These are phyloP conservation scores for Annulohypoxylon maeteangense DNA, from an alignment of 495 filamentous ascomycete species.

Conservation along the genomic window DNA sequence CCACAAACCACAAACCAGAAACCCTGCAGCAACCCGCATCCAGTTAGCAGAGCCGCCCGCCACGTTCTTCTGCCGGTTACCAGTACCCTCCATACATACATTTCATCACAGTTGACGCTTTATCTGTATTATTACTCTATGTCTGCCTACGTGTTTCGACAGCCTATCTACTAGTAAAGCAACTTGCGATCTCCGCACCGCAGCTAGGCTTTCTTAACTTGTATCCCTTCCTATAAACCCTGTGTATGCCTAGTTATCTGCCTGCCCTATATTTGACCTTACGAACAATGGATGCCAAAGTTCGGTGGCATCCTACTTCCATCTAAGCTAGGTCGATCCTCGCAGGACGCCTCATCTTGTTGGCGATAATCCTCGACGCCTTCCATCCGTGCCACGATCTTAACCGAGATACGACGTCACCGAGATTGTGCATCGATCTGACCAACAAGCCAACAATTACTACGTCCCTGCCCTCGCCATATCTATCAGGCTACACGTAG, in stretches of 20 bases:
- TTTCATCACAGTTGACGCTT: conserved; percentile 21
- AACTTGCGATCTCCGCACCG: conserved; percentile 9
- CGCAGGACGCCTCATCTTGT: conserved; percentile 20
- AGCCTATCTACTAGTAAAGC: conserved; percentile 2
- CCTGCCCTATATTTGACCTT: conserved; percentile 26
- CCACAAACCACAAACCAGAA: conserved; percentile 9
- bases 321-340: conserved; percentile 39
- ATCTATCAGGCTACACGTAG: conserved; percentile 17
- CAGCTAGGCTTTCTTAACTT: conserved; percentile 6
- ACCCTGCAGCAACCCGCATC: conserved; percentile 47
- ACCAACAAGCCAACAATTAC: conserved; percentile 10
- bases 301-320: conserved; percentile 47
- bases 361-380: conserved; percentile 18
- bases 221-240: conserved; percentile 14
- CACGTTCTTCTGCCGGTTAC: conserved; percentile 34
- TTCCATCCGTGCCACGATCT: conserved; percentile 18
- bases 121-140: conserved; percentile 24
- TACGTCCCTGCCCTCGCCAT: neutral
- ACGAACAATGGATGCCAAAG: conserved; percentile 53
- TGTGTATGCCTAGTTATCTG: conserved; percentile 22
- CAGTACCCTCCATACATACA: conserved; percentile 14
- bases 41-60: conserved; percentile 51
- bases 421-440: conserved; percentile 28
- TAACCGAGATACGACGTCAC: conserved; percentile 18
- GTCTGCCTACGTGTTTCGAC: conserved; percentile 46